Evolutionary conservation across 2,329 filamentous ascomycete genomes (phyloP).

Genomic region (Beauveria australis): DNA sequence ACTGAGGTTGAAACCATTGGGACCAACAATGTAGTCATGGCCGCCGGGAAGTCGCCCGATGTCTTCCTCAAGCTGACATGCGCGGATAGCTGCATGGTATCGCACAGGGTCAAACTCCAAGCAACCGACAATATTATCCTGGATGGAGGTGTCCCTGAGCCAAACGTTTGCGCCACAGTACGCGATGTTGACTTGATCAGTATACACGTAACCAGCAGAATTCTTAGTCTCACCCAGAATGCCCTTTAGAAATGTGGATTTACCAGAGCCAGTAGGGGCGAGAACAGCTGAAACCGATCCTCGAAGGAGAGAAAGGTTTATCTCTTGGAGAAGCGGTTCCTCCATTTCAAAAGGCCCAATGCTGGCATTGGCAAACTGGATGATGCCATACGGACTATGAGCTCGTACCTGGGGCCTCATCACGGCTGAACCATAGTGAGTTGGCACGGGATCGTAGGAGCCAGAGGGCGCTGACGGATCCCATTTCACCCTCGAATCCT

Average conservation of each 20-base stretch:
- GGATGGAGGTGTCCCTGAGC: not conserved
- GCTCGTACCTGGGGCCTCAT: not conserved
- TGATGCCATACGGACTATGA: not conserved
- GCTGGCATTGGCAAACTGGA: not conserved
- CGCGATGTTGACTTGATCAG: not conserved
- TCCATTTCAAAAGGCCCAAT: not conserved
- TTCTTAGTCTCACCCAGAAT: not conserved
- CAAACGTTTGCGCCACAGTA: not conserved
- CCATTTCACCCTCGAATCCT: not conserved
- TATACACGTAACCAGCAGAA: not conserved
- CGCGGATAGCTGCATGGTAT: not conserved
- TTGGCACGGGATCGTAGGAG: not conserved
- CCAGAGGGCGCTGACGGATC: not conserved
- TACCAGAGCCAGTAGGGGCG: not conserved
- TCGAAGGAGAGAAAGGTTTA: not conserved
- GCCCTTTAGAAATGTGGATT: not conserved
- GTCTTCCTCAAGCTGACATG: not conserved
- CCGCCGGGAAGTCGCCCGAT: not conserved
- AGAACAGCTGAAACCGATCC: not conserved
- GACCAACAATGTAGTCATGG: not conserved
- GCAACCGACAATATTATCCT: not conserved
- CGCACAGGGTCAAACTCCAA: not conserved
- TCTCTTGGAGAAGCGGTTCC: not conserved
- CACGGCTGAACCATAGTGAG: not conserved
- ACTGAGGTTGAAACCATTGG: not conserved